Evolutionary conservation across 305 asterid species (phyloP), one percentile per base, ranked within the genome.

Genomic region (Fraxinus greggii): DNA sequence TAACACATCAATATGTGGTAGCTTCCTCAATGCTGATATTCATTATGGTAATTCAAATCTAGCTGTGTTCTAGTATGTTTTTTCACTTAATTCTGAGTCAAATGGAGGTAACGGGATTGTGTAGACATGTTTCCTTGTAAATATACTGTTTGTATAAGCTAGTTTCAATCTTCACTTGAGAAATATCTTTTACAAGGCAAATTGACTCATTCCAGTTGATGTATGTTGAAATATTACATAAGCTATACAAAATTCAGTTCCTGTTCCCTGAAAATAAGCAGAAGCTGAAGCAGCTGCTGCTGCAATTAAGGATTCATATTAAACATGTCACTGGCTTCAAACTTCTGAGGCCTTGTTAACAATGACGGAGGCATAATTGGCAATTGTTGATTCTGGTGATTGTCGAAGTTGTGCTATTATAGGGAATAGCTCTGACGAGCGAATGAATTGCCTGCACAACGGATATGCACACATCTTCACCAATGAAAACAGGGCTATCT

Each of bases 401-500:
- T 93, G 98, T 48, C 94, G 90, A 35, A 95, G 98, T 89, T 91
- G 96, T 19, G 90, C 92, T 83, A 97, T 86, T 21, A 92, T 80
- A 3, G 97, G 97, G 72, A 93, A 91, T 1, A 90, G 86, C 79
- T 95, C 98, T 0, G 98, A 97, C 1, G 95, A 87, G 75, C 97
- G 91, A 79, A 97, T 92, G 84, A 86, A 93, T 29, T 92, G 95
- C 80, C 98, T 83, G 79, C 99, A 97, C 29, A 84, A 93, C 17
- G 95, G 93, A 83, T 97, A 93, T 23, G 95, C 97, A 79, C 96
- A 94, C 99, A 97, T 97, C 88, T 92, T 97, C 70, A 95, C 93
- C 83, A 97, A 86, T 35, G 98, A 92, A 83, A 97, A 94, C 78
- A 97, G 84, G 4, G 98, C 97, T 61, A 97, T 92, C 89, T 92